A percentile compares a stretch with the other conserved stretches of the same genome.
phyloP scores from a whole-genome alignment of 2,329 filamentous ascomycete species.

The Fonsecaea pugnacius region DNA sequence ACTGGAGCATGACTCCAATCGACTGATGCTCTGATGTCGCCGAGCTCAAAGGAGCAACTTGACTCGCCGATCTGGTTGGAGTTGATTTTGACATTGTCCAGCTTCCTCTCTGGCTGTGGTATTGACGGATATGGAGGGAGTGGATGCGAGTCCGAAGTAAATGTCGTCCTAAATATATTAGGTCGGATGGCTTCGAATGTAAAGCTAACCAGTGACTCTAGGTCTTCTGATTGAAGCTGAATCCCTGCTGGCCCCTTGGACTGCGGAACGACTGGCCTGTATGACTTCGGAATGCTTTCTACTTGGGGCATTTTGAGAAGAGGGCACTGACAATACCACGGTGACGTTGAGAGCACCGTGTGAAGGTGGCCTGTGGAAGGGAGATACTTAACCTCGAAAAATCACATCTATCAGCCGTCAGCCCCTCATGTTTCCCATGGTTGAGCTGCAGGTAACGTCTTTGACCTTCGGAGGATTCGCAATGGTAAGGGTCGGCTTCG shows the following conservation, averaged over 20 bases:
- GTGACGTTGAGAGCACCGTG: not conserved
- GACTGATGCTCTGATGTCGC: conserved; percentile 58
- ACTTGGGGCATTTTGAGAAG: conserved; percentile 54
- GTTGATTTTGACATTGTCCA: conserved; percentile 43
- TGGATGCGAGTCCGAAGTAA: conserved; percentile 65
- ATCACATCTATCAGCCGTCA: not conserved
- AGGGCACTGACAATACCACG: not conserved
- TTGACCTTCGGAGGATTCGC: not conserved
- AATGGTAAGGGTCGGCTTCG: not conserved
- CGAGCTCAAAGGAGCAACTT: conserved; percentile 53
- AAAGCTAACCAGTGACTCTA: conserved; percentile 58
- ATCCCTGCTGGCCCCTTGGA: conserved; percentile 36
- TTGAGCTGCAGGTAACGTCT: not conserved
- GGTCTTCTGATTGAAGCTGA: conserved; percentile 49
- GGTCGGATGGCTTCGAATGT: conserved; percentile 65
- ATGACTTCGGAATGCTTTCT: conserved; percentile 49
- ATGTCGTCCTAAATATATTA: conserved; percentile 71
- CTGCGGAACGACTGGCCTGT: conserved; percentile 21
- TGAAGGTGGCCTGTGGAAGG: not conserved
- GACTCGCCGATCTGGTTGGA: conserved; percentile 35
- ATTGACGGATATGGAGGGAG: conserved; percentile 69
- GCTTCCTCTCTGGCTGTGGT: conserved; percentile 48
- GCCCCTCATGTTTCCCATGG: not conserved
- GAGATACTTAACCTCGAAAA: conserved; percentile 1
- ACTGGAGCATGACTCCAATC: conserved; percentile 64